Base-by-base conservation (phyloP, 169 alveolate genomes). In the Plasmodium gaboni region DNA sequence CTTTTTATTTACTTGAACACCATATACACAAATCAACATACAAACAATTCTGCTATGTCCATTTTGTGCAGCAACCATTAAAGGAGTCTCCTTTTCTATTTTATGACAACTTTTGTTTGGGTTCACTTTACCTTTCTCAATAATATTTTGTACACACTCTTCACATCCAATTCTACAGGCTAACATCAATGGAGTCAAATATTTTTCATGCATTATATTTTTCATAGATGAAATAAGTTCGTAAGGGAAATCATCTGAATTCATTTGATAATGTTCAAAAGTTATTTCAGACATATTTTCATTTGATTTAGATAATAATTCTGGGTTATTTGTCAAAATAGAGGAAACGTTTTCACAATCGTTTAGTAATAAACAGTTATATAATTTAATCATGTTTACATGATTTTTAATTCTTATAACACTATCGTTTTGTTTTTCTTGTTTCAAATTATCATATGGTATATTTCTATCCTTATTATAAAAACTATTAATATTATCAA, bases 21-120 rank as follows among this genome's bases (percentile, higher is more conserved):
- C 95, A 71, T 93, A 92, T 55, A 92, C 74, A 22, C 94, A 89
- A 38, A 94, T 86, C 38, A 96, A 74, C 64, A 91, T 72, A 46
- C 95, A 87, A 12, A 95, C 96, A 8, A 94, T 73, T 60, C 86
- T 44, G 44, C 86, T 90, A 74, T 95, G 94, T n/a, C 97, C 97
- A 55, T 78, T 61, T n/a, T 91, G 92, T 3, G 95, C 97, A 0
- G 98, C 97, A 19, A 94, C 95, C 98, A 96, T 96, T 76, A 96
- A 76, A 7, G 97, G 97, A 3, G 97, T 92, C 46, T 76, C 88
- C 10, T 74, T 88, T n/a, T 59, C 88, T 65, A 80, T 67, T 59
- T 93, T 95, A 48, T 88, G 65, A n/a, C 92, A 88, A 32, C 72
- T 61, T 8, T 93, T 95, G 68, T 92, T 93, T 48, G 95, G 93